Conservation (phyloP, 345 rosid species). For the Moricandia moricandioides region DNA sequence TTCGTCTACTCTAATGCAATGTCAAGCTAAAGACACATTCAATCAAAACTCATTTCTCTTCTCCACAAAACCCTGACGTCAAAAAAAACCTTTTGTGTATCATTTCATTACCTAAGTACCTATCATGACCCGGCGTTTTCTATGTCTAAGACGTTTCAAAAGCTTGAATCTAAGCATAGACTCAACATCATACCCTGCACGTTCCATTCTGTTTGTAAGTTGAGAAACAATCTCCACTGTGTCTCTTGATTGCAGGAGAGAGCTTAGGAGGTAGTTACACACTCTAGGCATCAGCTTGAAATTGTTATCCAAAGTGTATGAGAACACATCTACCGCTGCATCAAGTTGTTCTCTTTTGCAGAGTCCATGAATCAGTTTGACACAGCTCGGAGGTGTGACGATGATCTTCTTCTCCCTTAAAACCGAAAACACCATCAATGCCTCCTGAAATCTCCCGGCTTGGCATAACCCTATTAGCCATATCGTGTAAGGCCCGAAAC, state of each 20-base stretch:
- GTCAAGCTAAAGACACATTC: neutral
- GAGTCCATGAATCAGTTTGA: conserved; percentile 57
- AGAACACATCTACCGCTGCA: conserved; percentile 59
- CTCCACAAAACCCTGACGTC: neutral
- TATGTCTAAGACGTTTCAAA: conserved; percentile 25
- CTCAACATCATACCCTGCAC: conserved; percentile 59
- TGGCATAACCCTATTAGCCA: conserved; percentile 71
- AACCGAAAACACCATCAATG: conserved; percentile 56
- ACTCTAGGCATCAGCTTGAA: conserved; percentile 50
- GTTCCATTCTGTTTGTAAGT: conserved; percentile 56
- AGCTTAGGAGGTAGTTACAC: conserved; percentile 53
- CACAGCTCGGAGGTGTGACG: conserved; percentile 77
- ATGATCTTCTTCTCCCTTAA: conserved; percentile 51
- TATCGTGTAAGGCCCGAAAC: conserved; percentile 65
- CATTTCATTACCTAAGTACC: conserved; percentile 7
- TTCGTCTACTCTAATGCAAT: conserved; percentile 18
- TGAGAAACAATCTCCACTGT: conserved; percentile 39
- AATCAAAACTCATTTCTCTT: conserved; percentile 21
- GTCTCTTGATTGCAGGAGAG: conserved; percentile 46
- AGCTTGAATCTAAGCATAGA: conserved; percentile 38
- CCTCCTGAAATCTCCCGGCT: conserved; percentile 57
- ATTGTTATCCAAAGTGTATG: conserved; percentile 65
- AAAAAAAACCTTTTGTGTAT: neutral
- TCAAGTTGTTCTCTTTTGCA: conserved; percentile 53
- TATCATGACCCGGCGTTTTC: conserved; percentile 12